phyloP scores from a whole-genome alignment of 208 protist genomes.

The Naegleria lovaniensis region DNA sequence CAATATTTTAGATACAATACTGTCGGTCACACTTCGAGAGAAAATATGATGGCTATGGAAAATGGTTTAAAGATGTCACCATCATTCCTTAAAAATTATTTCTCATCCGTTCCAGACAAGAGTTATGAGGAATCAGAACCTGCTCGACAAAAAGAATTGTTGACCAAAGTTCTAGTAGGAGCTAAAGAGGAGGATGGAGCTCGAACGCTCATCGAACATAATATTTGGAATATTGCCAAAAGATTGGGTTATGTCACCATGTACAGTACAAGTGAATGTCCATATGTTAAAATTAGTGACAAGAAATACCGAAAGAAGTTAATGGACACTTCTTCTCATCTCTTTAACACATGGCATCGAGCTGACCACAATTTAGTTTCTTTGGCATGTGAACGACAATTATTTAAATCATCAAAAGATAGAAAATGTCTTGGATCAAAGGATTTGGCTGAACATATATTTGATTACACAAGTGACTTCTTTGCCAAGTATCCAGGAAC shows the following conservation, averaged over 20 bases:
- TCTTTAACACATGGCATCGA: not conserved
- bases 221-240: not conserved
- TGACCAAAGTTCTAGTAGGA: not conserved
- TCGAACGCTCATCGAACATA: not conserved
- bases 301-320: not conserved
- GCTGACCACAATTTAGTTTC: not conserved
- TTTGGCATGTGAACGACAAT: not conserved
- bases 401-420: not conserved
- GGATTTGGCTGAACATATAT: not conserved
- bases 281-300: not conserved
- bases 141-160: not conserved
- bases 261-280: not conserved
- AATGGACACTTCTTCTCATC: not conserved
- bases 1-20: not conserved
- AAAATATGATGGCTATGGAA: not conserved
- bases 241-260: not conserved
- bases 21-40: not conserved
- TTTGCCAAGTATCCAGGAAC: not conserved
- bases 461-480: not conserved
- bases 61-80: not conserved
- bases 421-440: not conserved
- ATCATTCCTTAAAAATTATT: not conserved
- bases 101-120: not conserved
- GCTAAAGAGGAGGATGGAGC: not conserved
- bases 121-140: not conserved